Evolutionary conservation across 306 rosid genomes (phyloP).

Genomic region (Glycine latifolia): DNA sequence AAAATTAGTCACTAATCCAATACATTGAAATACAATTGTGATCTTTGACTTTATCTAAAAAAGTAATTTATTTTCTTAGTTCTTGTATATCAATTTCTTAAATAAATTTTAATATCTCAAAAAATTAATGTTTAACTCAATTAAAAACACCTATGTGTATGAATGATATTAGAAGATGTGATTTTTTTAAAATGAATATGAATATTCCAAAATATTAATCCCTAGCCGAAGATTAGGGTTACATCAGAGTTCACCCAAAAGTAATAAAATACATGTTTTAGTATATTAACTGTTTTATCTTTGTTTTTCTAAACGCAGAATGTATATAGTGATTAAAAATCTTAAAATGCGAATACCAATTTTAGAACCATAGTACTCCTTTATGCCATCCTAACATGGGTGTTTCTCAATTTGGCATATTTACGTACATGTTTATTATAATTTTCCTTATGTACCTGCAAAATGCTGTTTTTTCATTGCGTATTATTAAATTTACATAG

Average conservation of each 20-base stretch:
- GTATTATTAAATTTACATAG: conserved; percentile 18
- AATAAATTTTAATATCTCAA: no score
- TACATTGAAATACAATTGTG: no score
- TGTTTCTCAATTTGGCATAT: conserved; percentile 25
- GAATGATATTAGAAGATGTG: no score
- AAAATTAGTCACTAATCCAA: no score
- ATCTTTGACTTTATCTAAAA: no score
- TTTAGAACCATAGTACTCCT: not conserved
- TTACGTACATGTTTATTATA: not conserved
- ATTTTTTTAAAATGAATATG: no score
- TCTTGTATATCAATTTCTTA: no score
- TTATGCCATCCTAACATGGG: conserved; percentile 3
- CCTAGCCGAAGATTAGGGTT: no score
- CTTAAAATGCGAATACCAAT: not conserved
- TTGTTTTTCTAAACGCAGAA: not conserved
- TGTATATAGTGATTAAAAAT: not conserved
- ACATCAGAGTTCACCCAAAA: not conserved
- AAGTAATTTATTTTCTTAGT: no score
- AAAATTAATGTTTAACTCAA: no score
- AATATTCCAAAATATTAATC: no score
- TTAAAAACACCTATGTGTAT: no score
- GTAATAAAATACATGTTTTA: not conserved
- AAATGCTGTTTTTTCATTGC: conserved; percentile 7
- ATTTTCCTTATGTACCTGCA: not conserved
- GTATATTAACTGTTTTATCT: not conserved